Evolutionary conservation across 768 basidiomycete genomes (phyloP), one percentile per base, ranked within the genome.

Genomic region (Boletus rubropictus): DNA sequence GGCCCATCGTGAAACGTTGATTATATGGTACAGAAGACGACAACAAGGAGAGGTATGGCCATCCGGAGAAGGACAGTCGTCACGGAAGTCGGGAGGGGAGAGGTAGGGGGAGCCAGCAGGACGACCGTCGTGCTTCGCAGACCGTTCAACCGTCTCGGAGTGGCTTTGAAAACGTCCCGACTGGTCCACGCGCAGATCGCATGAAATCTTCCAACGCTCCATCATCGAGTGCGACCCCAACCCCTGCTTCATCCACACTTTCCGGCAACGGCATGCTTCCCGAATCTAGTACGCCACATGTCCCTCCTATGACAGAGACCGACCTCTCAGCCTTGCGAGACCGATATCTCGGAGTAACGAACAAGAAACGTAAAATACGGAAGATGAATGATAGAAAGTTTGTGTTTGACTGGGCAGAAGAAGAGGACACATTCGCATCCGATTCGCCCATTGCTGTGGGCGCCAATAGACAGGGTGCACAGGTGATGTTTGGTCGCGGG

Each of bases 321-420:
- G 94, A 95, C 60, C 75, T 95, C 7, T 73, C 74, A 0, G 88
- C 86, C 0, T 85, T 98, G 56, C 85, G 91, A 7, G 89, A 93
- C 20, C 82, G 95, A 31, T 98, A 99, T 65, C 83, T 99, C 27
- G 96, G 96, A 5, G 87, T 90, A 17, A 86, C 89, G 66, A 89
- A 83, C 68, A 93, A 94, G 77, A 94, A 93, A 71, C 85, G 90
- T 33, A 92, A 89, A 68, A 87, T 91, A 56, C 83, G 91, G 46
- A 94, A 93, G 70, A 91, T 89, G 80, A 90, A 88, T 61, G 92
- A 94, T 66, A 83, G 91, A 68, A 95, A 95, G 69, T 92, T 98
- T 63, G 89, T 95, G n/a, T 99, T 99, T 61, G 96, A 98, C 65
- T 99, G 96, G 96, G 93, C 95, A 61, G 83, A 84, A 40, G 87